Evolutionary conservation across 371 early-diverging fungal genomes (phyloP).

Genomic region (Mortierella sp.): DNA sequence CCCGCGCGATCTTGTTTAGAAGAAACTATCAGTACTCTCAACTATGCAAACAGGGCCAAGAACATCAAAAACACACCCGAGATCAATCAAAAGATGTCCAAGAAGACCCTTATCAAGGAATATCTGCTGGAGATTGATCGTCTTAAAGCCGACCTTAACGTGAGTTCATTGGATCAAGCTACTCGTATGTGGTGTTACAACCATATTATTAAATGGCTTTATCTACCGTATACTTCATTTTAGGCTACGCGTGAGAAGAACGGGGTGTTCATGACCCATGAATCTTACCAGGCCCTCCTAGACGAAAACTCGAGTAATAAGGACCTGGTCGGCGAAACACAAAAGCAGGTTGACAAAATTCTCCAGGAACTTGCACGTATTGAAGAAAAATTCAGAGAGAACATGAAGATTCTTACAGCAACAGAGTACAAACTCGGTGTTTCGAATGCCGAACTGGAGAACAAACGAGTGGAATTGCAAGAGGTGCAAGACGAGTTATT

Average conservation of each 20-base stretch:
- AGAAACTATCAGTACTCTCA: slow-evolving; percentile 93
- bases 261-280: slow-evolving; percentile 78
- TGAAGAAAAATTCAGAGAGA: slow-evolving; percentile 59
- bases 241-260: slow-evolving; percentile 80
- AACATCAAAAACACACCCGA: slow-evolving; percentile 94
- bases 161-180: slow-evolving; percentile 5
- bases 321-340: slow-evolving; percentile 68
- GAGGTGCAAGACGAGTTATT: slow-evolving; percentile 53
- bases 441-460: slow-evolving; percentile 56
- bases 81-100: slow-evolving; percentile 85
- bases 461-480: slow-evolving; percentile 48
- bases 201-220: not conserved
- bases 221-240: not conserved
- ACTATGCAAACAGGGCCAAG: slow-evolving; percentile 96
- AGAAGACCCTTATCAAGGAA: slow-evolving; percentile 80
- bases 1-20: slow-evolving; percentile 83
- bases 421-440: slow-evolving; percentile 57
- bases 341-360: slow-evolving; percentile 59
- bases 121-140: slow-evolving; percentile 66
- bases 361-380: slow-evolving; percentile 58
- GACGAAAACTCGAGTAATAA: slow-evolving; percentile 70
- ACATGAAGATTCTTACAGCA: slow-evolving; percentile 59
- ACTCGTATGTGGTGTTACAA: not conserved
- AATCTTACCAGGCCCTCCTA: slow-evolving; percentile 66
- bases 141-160: slow-evolving; percentile 57